Base-by-base conservation (phyloP, 495 filamentous ascomycete species). In the Xylaria acuta region DNA sequence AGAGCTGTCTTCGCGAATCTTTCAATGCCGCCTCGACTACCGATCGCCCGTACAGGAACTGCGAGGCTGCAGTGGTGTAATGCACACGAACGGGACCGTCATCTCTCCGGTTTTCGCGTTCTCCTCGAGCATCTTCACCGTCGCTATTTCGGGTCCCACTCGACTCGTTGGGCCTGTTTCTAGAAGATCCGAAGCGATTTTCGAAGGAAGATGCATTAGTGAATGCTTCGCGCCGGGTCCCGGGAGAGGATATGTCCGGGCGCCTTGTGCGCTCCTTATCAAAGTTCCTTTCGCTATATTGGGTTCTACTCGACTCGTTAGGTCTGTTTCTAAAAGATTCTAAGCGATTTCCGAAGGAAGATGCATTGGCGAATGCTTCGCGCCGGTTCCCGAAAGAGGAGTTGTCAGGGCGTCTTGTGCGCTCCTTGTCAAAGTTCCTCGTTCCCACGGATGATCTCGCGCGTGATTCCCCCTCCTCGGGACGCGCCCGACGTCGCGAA, bases 21-120 rank as follows among this genome's bases (percentile, higher is more conserved):
- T 84, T 90, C 25, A 99, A 82, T 1, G 95, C 95, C 8, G 95
- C 92, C 67, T 92, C 89, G n/a, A 98, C 92, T 2, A 91, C 88
- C 9, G 90, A 90, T 20, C 87, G 88, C 18, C 96, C 96, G 77
- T 97, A 98, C 9, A 99, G 87, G 79, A 97, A 98, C 72, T 97
- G 91, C 1, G 94, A 96, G 47, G 94, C 92, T 0, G 94, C 91
- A 4, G 92, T 95, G 3, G 92, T 94, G 76, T 93, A 94, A 3
- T 91, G 91, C 54, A 97, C 88, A 16, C 88, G 86, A 27, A 90
- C 47, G 0, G 90, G 90, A 3, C 65, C 75, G 38, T 59, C 47
- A 32, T 76, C 67, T n/a, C 51, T 60, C 20, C 36, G 25, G 47
- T 30, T 40, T 14, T 49, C 63, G 25, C 18, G 38, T 41, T 59